Evolutionary conservation across 140 eudicot species (phyloP), one percentile per base, ranked within the genome.

Genomic region (Anethum foeniculum): DNA sequence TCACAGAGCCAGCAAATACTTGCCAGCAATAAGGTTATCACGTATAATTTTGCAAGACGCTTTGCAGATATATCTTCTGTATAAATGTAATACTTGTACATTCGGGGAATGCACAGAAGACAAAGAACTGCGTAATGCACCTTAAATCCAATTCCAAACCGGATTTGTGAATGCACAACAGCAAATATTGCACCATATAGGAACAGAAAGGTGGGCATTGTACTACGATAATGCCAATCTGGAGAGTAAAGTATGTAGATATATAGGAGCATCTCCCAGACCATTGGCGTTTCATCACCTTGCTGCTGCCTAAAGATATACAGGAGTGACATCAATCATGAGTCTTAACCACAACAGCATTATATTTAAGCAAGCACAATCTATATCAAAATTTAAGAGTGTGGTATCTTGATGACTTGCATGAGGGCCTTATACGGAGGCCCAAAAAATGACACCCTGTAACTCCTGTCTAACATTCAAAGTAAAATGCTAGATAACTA

Each of bases 201-300:
- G 82, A 91, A 91, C 80, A 91, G 72, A 78, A 91, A 89, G 18
- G 93, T 91, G 25, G 96, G 96, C 93, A 91, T 91, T 64, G 96
- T 91, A 83, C 93, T 89, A 36, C 88, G 89, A 78, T 91, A 91
- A 77, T 91, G 96, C 96, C 96, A 91, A 76, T 91, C 93, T 0
- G 96, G 96, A 3, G 96, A 91, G 71, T 87, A 91, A 18, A 87
- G 93, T 78, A 91, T 91, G 85, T 87, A 87, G 81, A 89, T 83
- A 76, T 86, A 91, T 25, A 90, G 87, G 69, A 86, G 93, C 90
- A 89, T 85, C 81, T 91, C 90, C 97, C 97, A 92, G n/a, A 92
- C 94, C 97, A 92, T 92, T 16, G 97, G 97, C 21, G 97, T 92
- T 89, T 86, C 90, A 67, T 91, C 93, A 77, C 93, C 83, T 85